A percentile compares a stretch with the other conserved stretches of the same genome.
Evolutionary conservation across 2,329 filamentous ascomycete species (phyloP).

Genomic region (Penicillium verrucosum): DNA sequence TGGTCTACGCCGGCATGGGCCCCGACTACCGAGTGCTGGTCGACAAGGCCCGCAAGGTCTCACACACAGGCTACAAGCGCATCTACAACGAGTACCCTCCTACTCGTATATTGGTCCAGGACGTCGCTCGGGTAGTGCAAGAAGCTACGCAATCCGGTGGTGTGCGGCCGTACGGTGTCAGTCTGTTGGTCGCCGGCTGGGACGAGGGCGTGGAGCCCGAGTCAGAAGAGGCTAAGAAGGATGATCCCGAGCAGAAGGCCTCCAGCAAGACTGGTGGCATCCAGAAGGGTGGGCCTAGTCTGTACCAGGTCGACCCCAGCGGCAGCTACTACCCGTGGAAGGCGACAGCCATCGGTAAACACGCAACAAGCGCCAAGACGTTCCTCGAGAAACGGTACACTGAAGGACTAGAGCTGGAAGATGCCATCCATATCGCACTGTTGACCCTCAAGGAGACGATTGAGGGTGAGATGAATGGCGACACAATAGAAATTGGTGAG

Average conservation of each 20-base stretch:
- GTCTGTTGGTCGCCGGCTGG: slow-evolving; percentile 92
- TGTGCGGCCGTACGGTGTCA: slow-evolving; percentile 95
- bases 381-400: slow-evolving; percentile 99
- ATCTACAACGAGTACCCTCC: slow-evolving; percentile 99
- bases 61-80: slow-evolving; percentile 97
- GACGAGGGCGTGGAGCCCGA: slow-evolving; percentile 94
- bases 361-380: slow-evolving; percentile 95
- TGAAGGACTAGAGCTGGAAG: slow-evolving; percentile 92
- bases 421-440: slow-evolving; percentile 96
- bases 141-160: slow-evolving; percentile 97
- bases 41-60: slow-evolving; percentile 96
- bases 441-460: slow-evolving; percentile 98
- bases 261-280: slow-evolving; percentile 91
- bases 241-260: slow-evolving; percentile 60
- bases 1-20: slow-evolving; percentile 99
- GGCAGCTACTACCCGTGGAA: slow-evolving; percentile 99
- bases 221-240: slow-evolving; percentile 60
- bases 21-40: slow-evolving; percentile 97
- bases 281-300: slow-evolving; percentile 89
- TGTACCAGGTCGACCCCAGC: slow-evolving; percentile 99
- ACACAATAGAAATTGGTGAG: slow-evolving; percentile 95
- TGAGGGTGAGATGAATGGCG: slow-evolving; percentile 98
- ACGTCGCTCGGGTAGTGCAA: slow-evolving; percentile 96
- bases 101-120: slow-evolving; percentile 97
- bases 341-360: slow-evolving; percentile 98